Conservation (phyloP, 1,139 yeast species). For the Eremothecium gossypii region DNA sequence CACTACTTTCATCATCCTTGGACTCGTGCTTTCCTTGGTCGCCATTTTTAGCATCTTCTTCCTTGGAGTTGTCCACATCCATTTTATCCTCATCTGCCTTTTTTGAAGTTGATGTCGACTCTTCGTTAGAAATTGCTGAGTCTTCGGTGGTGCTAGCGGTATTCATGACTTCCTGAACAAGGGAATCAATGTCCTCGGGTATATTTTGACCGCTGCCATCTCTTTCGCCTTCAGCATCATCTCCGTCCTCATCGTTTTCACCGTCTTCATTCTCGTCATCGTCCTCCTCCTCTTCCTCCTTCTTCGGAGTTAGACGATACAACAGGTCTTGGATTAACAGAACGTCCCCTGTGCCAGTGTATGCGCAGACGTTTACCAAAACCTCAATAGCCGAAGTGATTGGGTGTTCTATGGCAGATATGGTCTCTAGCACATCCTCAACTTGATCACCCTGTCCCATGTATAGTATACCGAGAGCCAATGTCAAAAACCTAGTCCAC, state of each 20-base stretch:
- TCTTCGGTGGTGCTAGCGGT: conserved; percentile 17
- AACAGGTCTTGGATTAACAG: conserved; percentile 85
- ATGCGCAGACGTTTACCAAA: conserved; percentile 85
- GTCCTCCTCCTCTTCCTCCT: conserved; percentile 36
- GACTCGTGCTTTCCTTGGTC: conserved; percentile 24
- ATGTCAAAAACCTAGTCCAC: conserved; percentile 83
- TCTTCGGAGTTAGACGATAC: conserved; percentile 72
- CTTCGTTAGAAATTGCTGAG: conserved; percentile 5
- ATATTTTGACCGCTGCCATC: conserved; percentile 11
- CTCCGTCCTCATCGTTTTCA: conserved; percentile 36
- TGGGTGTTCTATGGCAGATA: conserved; percentile 93
- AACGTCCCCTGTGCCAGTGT: conserved; percentile 97
- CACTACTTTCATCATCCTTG: conserved; percentile 22
- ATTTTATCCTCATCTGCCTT: conserved; percentile 21
- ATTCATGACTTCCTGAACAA: conserved; percentile 12
- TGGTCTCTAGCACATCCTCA: conserved; percentile 89
- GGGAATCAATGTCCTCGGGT: conserved; percentile 17
- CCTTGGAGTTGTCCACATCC: conserved; percentile 19
- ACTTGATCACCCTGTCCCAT: conserved; percentile 94
- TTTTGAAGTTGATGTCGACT: conserved; percentile 9
- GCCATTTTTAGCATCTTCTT: conserved; percentile 19
- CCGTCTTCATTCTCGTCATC: conserved; percentile 41
- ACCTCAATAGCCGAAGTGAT: conserved; percentile 84
- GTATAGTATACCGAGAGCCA: conserved; percentile 85
- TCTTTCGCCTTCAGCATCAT: conserved; percentile 12